Percentiles rank a stretch among this genome's conserved stretches.
These are phyloP conservation scores for Paecilomyces formosus DNA, from an alignment of 2,329 filamentous ascomycete species.

Conservation along the genomic window DNA sequence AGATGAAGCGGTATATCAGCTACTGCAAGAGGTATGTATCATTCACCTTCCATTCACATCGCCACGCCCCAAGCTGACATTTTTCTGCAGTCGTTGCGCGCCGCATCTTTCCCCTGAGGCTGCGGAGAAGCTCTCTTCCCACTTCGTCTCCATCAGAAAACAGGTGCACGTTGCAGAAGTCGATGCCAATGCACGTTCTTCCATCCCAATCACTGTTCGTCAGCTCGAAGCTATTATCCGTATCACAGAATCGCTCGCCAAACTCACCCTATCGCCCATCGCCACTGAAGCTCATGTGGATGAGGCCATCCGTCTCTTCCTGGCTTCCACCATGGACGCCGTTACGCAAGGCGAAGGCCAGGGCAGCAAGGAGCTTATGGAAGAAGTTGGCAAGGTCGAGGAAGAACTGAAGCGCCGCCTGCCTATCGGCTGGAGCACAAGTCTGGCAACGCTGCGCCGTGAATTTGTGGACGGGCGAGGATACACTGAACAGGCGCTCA, in stretches of 20 bases:
- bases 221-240: conserved; percentile 96
- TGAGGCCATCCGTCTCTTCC: conserved; percentile 92
- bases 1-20: conserved; percentile 94
- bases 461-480: conserved; percentile 91
- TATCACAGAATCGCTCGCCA: conserved; percentile 92
- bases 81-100: conserved; percentile 64
- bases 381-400: conserved; percentile 81
- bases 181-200: conserved; percentile 81
- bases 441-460: conserved; percentile 71
- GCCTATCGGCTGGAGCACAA: conserved; percentile 94
- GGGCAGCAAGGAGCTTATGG: conserved; percentile 80
- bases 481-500: conserved; percentile 79
- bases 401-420: conserved; percentile 78
- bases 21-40: conserved; percentile 81
- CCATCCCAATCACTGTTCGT: conserved; percentile 94
- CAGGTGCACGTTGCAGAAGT: conserved; percentile 90
- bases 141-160: conserved; percentile 92
- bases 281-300: conserved; percentile 90
- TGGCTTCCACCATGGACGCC: conserved; percentile 96
- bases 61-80: conserved; percentile 8
- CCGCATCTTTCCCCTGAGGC: conserved; percentile 85
- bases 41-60: not conserved
- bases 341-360: conserved; percentile 82
- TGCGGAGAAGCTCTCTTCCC: conserved; percentile 89
- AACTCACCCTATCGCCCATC: conserved; percentile 75